Percentiles rank a stretch among this genome's conserved stretches.
These are phyloP conservation scores for Byssoonygena ceratinophila DNA, from an alignment of 2,329 filamentous ascomycete genomes.

Conservation along the genomic window DNA sequence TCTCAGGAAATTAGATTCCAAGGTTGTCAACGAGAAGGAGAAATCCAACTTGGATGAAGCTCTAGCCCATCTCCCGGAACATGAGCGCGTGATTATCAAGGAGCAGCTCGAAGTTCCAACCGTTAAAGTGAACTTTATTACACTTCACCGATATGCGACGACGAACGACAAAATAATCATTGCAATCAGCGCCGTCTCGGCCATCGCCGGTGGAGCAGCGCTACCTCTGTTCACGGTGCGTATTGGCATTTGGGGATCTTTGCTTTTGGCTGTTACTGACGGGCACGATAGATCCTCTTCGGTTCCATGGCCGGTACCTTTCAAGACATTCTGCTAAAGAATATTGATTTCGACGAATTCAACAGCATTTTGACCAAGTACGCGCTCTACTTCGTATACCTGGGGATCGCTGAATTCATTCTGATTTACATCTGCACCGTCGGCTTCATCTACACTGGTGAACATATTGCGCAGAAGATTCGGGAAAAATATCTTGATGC, in stretches of 20 bases:
- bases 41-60: constrained; percentile 40
- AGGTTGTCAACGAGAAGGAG: constrained; percentile 28
- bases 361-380: constrained; percentile 48
- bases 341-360: constrained; percentile 47
- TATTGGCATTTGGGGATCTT: neutral
- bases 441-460: constrained; percentile 79
- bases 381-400: constrained; percentile 75
- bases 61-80: constrained; percentile 51
- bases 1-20: constrained; percentile 31
- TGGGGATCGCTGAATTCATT: constrained; percentile 69
- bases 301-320: constrained; percentile 65
- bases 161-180: constrained; percentile 55
- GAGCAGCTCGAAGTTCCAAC: constrained; percentile 57
- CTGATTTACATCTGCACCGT: constrained; percentile 70
- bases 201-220: constrained; percentile 63
- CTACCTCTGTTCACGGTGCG: constrained; percentile 66
- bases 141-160: constrained; percentile 61
- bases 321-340: constrained; percentile 49
- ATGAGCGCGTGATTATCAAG: constrained; percentile 58
- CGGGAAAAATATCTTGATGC: constrained; percentile 73
- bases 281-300: constrained; percentile 47
- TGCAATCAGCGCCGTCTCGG: constrained; percentile 48
- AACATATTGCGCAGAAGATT: constrained; percentile 68
- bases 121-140: constrained; percentile 53
- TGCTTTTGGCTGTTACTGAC: neutral